Evolutionary conservation across 1,284 basidiomycete genomes (phyloP).

Genomic region (Calocybe gambosa): DNA sequence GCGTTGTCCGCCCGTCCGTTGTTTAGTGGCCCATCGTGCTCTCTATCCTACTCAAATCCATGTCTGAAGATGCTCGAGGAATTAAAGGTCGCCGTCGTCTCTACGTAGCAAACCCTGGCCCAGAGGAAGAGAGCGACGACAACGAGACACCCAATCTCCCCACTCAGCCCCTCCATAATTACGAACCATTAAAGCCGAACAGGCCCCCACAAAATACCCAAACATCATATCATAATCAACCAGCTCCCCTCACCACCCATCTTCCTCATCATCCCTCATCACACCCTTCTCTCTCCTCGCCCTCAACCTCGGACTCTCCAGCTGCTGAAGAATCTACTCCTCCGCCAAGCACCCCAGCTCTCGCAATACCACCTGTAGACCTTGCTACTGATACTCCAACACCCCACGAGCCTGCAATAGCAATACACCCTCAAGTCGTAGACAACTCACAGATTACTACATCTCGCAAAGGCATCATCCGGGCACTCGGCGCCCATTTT

Average conservation of each 20-base stretch:
- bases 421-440: constrained; percentile 14
- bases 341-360: constrained; percentile 59
- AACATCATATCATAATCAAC: constrained; percentile 19
- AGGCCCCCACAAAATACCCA: constrained; percentile 18
- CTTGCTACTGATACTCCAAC: constrained; percentile 32
- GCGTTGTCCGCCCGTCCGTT: background rate
- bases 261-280: constrained; percentile 29
- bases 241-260: constrained; percentile 29
- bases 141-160: constrained; percentile 15
- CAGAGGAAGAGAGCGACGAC: constrained; percentile 39
- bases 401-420: constrained; percentile 26
- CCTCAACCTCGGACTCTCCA: constrained; percentile 59
- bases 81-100: constrained; percentile 32
- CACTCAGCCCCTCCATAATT: constrained; percentile 6
- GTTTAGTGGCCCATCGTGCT: constrained; percentile 4
- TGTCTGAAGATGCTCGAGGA: constrained; percentile 34
- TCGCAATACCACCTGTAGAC: constrained; percentile 38
- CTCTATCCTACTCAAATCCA: constrained; percentile 16
- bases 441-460: constrained; percentile 19
- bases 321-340: constrained; percentile 45
- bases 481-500: constrained; percentile 23
- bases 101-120: constrained; percentile 56
- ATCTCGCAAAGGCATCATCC: constrained; percentile 25
- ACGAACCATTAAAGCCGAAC: constrained; percentile 17
- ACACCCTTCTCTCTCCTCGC: constrained; percentile 51